Percentiles rank a stretch among this genome's conserved stretches.
These are phyloP conservation scores for Halophytophthora batemanensis DNA, from an alignment of 352 stramenopile species.

Conservation along the genomic window DNA sequence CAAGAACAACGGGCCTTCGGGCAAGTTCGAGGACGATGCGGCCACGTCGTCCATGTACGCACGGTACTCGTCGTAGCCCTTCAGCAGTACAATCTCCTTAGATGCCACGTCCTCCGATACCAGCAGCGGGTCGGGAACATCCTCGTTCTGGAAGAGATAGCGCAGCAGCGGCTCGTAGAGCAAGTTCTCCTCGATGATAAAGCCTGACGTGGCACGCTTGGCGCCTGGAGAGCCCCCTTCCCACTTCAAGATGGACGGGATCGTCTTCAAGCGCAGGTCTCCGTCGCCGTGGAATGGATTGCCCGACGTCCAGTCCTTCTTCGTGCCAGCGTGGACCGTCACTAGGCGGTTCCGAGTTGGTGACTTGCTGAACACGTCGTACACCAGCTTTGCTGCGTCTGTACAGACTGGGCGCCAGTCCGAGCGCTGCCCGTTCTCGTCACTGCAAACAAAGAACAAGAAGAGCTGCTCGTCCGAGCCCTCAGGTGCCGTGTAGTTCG, in stretches of 20 bases:
- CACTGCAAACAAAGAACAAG: conserved; percentile 67
- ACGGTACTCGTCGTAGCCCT: conserved; percentile 38
- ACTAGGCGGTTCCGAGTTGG: conserved; percentile 42
- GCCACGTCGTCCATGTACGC: conserved; percentile 41
- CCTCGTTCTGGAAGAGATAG: conserved; percentile 70
- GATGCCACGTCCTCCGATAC: conserved; percentile 30
- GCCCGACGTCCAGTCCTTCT: conserved; percentile 48
- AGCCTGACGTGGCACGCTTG: conserved; percentile 51
- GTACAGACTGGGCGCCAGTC: conserved; percentile 48
- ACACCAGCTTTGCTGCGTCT: conserved; percentile 41
- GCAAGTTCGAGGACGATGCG: conserved; percentile 14
- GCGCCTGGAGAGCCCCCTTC: conserved; percentile 32
- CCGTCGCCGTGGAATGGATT: conserved; percentile 63
- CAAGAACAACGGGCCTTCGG: conserved; percentile 49
- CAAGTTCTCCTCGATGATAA: conserved; percentile 55
- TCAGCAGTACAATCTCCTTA: conserved; percentile 51
- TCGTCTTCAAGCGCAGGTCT: conserved; percentile 60
- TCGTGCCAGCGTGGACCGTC: conserved; percentile 55
- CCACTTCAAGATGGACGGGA: conserved; percentile 70
- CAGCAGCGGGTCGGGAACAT: conserved; percentile 42
- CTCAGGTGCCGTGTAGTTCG: conserved; percentile 30
- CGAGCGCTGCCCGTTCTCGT: conserved; percentile 40
- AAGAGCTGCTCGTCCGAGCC: conserved; percentile 48
- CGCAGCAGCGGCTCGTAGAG: conserved; percentile 59
- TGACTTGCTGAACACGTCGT: conserved; percentile 57